Percentiles rank a stretch among this genome's conserved stretches.
These are phyloP conservation scores for Fusarium chuoi DNA, from an alignment of 2,329 filamentous ascomycete genomes.

Conservation along the genomic window DNA sequence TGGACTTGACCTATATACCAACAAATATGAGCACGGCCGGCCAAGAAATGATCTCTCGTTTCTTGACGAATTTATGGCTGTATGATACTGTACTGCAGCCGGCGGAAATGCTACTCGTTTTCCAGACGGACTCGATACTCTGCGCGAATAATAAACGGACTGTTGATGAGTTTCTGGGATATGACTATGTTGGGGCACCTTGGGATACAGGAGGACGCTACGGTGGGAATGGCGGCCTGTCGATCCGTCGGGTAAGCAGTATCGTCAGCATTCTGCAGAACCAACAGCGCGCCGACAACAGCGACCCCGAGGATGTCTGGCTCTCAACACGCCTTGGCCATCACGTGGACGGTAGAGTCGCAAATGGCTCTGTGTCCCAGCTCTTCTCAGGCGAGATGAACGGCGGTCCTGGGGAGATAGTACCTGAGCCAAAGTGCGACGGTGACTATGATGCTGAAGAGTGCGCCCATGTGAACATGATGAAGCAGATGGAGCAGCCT, in stretches of 20 bases:
- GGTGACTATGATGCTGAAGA: neutral
- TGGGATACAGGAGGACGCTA: neutral
- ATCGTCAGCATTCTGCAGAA: neutral
- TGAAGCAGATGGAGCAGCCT: neutral
- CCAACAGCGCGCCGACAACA: neutral
- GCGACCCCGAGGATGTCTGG: neutral
- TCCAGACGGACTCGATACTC: neutral
- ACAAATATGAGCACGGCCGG: neutral
- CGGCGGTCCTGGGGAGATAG: neutral
- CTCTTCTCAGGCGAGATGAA: neutral
- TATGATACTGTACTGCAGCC: neutral
- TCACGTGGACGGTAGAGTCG: neutral
- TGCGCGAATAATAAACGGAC: neutral
- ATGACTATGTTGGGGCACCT: neutral
- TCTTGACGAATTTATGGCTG: neutral
- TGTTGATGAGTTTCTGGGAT: neutral
- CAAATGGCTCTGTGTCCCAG: neutral
- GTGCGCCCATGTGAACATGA: neutral
- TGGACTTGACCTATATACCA: neutral
- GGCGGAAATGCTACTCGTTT: neutral
- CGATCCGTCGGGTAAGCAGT: neutral
- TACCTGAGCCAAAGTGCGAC: rapidly evolving
- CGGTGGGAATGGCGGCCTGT: neutral
- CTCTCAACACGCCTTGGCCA: neutral
- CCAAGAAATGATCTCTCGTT: neutral